Evolutionary conservation across 768 basidiomycete species (phyloP).

Genomic region (Lenzites betulinus): DNA sequence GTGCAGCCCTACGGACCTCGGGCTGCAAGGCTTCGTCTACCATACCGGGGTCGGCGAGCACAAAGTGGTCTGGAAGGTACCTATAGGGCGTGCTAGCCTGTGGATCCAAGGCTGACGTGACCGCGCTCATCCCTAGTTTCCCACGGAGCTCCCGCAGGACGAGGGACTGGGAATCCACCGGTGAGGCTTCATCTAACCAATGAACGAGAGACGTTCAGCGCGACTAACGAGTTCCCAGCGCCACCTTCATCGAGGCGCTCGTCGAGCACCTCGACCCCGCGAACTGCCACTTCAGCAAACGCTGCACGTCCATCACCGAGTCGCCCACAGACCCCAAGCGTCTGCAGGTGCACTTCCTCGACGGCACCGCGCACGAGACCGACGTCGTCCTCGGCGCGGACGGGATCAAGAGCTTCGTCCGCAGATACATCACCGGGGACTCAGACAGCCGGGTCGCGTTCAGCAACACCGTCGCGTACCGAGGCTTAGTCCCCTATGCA

Average conservation of each 20-base stretch:
- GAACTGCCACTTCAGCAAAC: slow-evolving; percentile 51
- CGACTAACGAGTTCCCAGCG: slow-evolving; percentile 34
- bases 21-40: slow-evolving; percentile 40
- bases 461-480: slow-evolving; percentile 51
- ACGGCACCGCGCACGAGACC: slow-evolving; percentile 47
- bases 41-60: slow-evolving; percentile 44
- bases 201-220: not conserved
- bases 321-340: slow-evolving; percentile 30
- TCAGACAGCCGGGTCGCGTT: slow-evolving; percentile 36
- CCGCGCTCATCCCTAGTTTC: not conserved
- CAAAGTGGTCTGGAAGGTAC: slow-evolving; percentile 47
- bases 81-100: slow-evolving; percentile 1
- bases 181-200: slow-evolving; percentile 24
- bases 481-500: slow-evolving; percentile 46
- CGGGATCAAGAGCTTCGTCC: slow-evolving; percentile 39
- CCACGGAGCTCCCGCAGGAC: slow-evolving; percentile 31
- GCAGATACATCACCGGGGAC: slow-evolving; percentile 39
- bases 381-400: slow-evolving; percentile 50
- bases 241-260: slow-evolving; percentile 51
- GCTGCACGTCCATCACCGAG: slow-evolving; percentile 34
- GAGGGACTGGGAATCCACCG: slow-evolving; percentile 49
- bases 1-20: slow-evolving; percentile 37
- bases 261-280: slow-evolving; percentile 44
- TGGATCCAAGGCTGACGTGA: too few relatives aligned
- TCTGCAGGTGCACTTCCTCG: slow-evolving; percentile 45